phyloP scores from a whole-genome alignment of 2,329 filamentous ascomycete species.

The Cladobotryum mycophilum region DNA sequence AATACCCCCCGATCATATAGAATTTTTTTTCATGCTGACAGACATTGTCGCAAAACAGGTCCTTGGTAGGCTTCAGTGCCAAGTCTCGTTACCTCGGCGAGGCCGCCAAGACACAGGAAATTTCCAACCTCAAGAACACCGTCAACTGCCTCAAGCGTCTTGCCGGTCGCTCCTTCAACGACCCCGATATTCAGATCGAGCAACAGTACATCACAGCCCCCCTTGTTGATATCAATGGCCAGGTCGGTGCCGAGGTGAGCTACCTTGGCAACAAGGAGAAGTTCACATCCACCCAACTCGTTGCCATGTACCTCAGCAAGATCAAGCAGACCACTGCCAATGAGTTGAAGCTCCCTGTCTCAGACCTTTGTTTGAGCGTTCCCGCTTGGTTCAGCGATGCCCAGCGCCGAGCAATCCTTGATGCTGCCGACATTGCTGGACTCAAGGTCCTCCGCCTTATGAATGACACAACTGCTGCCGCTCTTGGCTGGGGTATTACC shows the following conservation, averaged over 20 bases:
- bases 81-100: slow-evolving; percentile 94
- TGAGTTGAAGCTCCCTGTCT: slow-evolving; percentile 86
- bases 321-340: slow-evolving; percentile 80
- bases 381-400: slow-evolving; percentile 96
- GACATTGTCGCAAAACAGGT: slow-evolving; percentile 44
- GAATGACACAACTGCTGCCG: slow-evolving; percentile 96
- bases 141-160: slow-evolving; percentile 89
- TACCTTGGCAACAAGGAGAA: slow-evolving; percentile 93
- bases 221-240: slow-evolving; percentile 84
- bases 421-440: slow-evolving; percentile 88
- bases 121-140: slow-evolving; percentile 99
- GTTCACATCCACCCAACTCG: slow-evolving; percentile 90
- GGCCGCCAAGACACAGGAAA: slow-evolving; percentile 95
- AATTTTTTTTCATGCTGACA: slow-evolving; percentile 9
- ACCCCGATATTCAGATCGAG: slow-evolving; percentile 90
- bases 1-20: slow-evolving; percentile 20
- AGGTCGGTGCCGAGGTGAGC: slow-evolving; percentile 88
- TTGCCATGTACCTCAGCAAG: slow-evolving; percentile 93
- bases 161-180: slow-evolving; percentile 75
- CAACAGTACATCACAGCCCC: slow-evolving; percentile 82
- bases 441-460: slow-evolving; percentile 89
- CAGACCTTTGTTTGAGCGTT: slow-evolving; percentile 88
- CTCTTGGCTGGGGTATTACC: slow-evolving; percentile 94
- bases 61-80: slow-evolving; percentile 89
- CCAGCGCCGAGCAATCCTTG: slow-evolving; percentile 82